A percentile compares a stretch with the other conserved stretches of the same genome.
Evolutionary conservation across 2,329 filamentous ascomycete genomes (phyloP).

Genomic region (Fusarium lyarnte): DNA sequence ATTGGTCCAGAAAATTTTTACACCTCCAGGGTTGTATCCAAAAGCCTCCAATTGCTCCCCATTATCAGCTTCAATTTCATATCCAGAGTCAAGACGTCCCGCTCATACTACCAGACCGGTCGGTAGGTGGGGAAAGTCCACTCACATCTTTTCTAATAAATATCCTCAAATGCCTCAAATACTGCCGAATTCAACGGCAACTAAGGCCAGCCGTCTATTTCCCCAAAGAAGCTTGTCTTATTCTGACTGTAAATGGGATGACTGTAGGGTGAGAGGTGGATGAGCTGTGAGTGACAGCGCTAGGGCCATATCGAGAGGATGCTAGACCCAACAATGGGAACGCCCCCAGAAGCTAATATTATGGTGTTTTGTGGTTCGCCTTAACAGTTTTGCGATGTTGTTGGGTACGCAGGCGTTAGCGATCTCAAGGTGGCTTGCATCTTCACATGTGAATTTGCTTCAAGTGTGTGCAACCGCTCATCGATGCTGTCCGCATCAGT

Average conservation of each 20-base stretch:
- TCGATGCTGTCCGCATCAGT: not conserved
- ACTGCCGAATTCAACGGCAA: constrained; percentile 7
- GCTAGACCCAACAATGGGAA: constrained; percentile 19
- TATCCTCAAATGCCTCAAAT: constrained; percentile 20
- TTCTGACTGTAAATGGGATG: not conserved
- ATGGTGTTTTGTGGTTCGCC: constrained; percentile 4
- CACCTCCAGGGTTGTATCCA: constrained; percentile 7
- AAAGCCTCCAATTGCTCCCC: not conserved
- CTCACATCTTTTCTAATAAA: not conserved
- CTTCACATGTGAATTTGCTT: constrained; percentile 11
- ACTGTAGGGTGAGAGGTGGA: constrained; percentile 4
- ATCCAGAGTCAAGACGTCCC: not conserved
- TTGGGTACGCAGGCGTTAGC: constrained; percentile 23
- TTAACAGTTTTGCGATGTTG: constrained; percentile 15
- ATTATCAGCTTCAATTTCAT: constrained; percentile 5
- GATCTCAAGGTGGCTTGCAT: constrained; percentile 6
- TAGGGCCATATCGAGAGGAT: not conserved
- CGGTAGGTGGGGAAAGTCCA: constrained; percentile 17
- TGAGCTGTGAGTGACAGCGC: not conserved
- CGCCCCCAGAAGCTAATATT: constrained; percentile 19
- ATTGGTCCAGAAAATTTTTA: constrained; percentile 21
- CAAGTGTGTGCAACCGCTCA: not conserved
- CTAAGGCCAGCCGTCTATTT: not conserved
- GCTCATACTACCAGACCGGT: not conserved
- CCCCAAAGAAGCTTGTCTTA: not conserved